These are phyloP conservation scores for Alternaria ventricosa DNA, from an alignment of 2,329 filamentous ascomycete species.

Conservation along the genomic window DNA sequence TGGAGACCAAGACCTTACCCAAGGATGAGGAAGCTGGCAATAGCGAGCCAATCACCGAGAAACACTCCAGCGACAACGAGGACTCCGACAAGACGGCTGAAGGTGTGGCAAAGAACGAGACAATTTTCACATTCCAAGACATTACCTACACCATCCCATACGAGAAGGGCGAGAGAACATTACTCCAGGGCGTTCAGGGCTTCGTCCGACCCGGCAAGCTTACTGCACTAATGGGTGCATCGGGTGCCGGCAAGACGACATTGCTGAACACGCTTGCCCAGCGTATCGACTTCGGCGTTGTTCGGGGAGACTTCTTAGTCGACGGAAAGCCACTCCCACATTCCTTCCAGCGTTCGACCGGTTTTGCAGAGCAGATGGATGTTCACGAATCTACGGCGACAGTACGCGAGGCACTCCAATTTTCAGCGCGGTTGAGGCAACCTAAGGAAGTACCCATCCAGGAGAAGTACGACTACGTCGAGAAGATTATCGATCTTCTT, in stretches of 20 bases:
- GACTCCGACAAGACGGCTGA: constrained; percentile 44
- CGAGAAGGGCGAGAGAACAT: constrained; percentile 50
- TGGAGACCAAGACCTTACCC: constrained; percentile 58
- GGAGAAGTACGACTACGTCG: constrained; percentile 70
- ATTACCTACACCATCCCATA: constrained; percentile 77
- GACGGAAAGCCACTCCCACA: constrained; percentile 55
- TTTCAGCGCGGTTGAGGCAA: constrained; percentile 69
- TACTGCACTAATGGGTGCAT: constrained; percentile 79
- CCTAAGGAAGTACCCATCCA: constrained; percentile 62
- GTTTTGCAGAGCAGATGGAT: constrained; percentile 74
- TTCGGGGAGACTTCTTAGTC: constrained; percentile 55
- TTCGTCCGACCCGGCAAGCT: constrained; percentile 92
- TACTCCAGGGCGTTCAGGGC: constrained; percentile 70
- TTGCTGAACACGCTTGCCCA: constrained; percentile 49
- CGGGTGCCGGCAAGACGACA: constrained; percentile 54
- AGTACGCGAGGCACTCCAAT: constrained; percentile 68
- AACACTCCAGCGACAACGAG: constrained; percentile 33
- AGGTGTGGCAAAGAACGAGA: constrained; percentile 67
- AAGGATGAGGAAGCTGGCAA: constrained; percentile 61
- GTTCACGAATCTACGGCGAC: constrained; percentile 68
- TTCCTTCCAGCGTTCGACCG: constrained; percentile 81
- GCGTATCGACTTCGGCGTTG: constrained; percentile 54
- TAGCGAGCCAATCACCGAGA: constrained; percentile 35
- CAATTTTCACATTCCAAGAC: constrained; percentile 78
- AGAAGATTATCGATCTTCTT: constrained; percentile 67